Conservation (phyloP, 108 stramenopile species). For the Stephanodiscus triporus region DNA sequence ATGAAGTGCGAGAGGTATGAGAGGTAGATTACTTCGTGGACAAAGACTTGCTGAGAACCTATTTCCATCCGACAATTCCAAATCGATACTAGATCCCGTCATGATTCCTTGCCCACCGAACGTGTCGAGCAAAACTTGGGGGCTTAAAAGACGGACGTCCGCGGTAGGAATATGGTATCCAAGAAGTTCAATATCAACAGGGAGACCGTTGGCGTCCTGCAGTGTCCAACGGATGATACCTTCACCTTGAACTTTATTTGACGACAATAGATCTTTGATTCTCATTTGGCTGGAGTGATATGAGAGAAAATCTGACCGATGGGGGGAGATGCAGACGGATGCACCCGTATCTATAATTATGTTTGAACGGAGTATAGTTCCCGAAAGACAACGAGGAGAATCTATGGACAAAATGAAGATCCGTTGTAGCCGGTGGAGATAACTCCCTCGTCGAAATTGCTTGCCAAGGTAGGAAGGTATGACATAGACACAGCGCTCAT, state of each 20-base stretch:
- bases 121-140: too few relatives aligned
- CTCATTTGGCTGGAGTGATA: neutral
- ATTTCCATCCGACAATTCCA: neutral
- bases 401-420: too few relatives aligned
- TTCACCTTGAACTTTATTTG: constrained; percentile 3
- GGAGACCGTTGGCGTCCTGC: neutral
- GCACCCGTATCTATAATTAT: neutral
- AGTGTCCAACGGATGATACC: constrained; percentile 5
- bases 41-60: neutral
- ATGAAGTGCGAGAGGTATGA: neutral
- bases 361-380: too few relatives aligned
- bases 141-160: too few relatives aligned
- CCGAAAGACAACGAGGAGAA: too few relatives aligned
- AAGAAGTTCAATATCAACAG: neutral
- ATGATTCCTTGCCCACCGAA: too few relatives aligned
- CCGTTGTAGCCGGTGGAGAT: too few relatives aligned
- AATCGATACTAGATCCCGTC: neutral
- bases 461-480: too few relatives aligned
- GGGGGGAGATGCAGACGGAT: too few relatives aligned
- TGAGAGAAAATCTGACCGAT: constrained; percentile 1
- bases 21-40: neutral
- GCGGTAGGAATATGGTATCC: too few relatives aligned
- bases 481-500: too few relatives aligned
- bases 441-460: too few relatives aligned
- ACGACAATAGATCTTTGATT: constrained; percentile 7